These are phyloP conservation scores for Chlorella ohadii DNA, from an alignment of 139 green algal genomes.

Conservation along the genomic window DNA sequence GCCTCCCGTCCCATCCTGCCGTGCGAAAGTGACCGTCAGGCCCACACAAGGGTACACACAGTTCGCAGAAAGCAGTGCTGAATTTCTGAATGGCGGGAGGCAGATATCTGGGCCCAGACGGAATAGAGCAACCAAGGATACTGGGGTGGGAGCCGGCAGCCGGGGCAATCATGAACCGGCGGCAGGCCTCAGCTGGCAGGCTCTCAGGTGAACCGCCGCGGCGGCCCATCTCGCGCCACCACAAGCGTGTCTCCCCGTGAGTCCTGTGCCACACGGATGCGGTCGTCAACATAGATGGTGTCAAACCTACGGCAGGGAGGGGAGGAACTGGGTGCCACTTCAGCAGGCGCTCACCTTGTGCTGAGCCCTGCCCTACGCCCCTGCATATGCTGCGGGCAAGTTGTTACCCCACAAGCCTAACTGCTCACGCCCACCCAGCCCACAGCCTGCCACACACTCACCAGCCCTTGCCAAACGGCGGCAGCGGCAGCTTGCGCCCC, in stretches of 20 bases:
- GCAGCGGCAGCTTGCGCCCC: slow-evolving; percentile 54
- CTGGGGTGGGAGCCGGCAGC: too few species aligned
- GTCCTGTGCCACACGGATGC: slow-evolving; percentile 80
- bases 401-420: neutral
- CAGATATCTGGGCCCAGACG: neutral
- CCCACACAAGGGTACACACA: neutral
- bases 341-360: too few species aligned
- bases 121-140: too few species aligned
- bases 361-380: too few species aligned
- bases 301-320: slow-evolving; percentile 60
- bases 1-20: too few species aligned
- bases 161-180: too few species aligned
- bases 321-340: neutral
- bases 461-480: slow-evolving; percentile 86
- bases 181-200: too few species aligned
- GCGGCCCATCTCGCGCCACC: slow-evolving; percentile 65
- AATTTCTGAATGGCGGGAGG: neutral
- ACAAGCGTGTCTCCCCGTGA: slow-evolving; percentile 83
- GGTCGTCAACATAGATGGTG: slow-evolving; percentile 80
- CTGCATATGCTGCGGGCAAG: too few species aligned
- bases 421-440: neutral
- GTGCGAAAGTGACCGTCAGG: too few species aligned
- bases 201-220: slow-evolving; percentile 54
- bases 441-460: slow-evolving; percentile 16
- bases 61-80: neutral